Evolutionary conservation across 1,139 yeast species (phyloP).

Genomic region (Blastobotrys ciferrii): DNA sequence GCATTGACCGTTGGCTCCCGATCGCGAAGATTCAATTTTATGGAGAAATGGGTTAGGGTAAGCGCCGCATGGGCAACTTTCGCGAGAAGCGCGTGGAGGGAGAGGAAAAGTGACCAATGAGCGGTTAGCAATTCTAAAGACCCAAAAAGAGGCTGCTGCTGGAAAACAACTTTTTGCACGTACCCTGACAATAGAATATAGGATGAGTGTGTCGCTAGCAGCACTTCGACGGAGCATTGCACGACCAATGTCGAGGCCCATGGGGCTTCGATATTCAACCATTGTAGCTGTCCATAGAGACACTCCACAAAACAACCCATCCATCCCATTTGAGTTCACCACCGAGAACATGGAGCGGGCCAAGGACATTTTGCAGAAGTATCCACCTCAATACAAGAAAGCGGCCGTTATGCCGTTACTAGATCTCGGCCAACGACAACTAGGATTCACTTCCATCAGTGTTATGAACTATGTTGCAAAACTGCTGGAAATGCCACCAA

Average conservation of each 20-base stretch:
- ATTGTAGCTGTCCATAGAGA: slow-evolving; percentile 68
- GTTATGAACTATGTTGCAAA: slow-evolving; percentile 94
- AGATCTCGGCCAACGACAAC: slow-evolving; percentile 86
- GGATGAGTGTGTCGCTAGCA: not conserved
- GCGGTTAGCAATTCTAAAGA: no score
- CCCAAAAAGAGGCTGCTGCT: no score
- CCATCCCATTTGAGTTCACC: slow-evolving; percentile 70
- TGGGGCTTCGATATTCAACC: slow-evolving; percentile 6
- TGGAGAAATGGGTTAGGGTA: no score
- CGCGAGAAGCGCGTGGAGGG: no score
- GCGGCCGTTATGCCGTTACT: slow-evolving; percentile 86
- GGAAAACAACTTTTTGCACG: not conserved
- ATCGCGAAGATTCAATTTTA: no score
- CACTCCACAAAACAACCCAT: slow-evolving; percentile 63
- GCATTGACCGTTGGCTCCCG: no score
- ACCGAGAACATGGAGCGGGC: slow-evolving; percentile 70
- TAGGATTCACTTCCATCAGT: slow-evolving; percentile 81
- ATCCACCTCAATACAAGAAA: slow-evolving; percentile 84
- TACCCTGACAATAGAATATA: no score
- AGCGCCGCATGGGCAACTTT: no score
- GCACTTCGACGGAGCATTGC: not conserved
- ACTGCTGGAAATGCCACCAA: slow-evolving; percentile 84
- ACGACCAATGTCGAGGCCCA: not conserved
- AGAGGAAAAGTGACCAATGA: no score
- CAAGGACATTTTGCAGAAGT: slow-evolving; percentile 69